Base-by-base conservation (phyloP, 768 basidiomycete genomes). In the Pleurotus tuber-regium region DNA sequence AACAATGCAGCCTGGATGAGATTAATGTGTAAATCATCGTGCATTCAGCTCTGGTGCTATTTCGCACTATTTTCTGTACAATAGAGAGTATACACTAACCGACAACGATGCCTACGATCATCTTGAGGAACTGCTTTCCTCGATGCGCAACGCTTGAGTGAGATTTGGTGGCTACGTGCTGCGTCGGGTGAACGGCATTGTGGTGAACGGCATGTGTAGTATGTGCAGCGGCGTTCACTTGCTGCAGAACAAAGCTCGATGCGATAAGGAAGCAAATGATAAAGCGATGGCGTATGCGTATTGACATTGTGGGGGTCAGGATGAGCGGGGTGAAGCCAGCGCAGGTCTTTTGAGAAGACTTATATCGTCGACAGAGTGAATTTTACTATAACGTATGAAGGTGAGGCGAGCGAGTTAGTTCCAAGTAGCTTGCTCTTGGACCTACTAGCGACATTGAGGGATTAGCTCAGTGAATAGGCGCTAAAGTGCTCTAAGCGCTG, bases 101-200 rank as follows among this genome's bases (percentile, higher is more conserved):
- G 18, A 47, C n/a, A 16, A 47, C 46, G 23, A 47, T 47, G 16
- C 46, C 46, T 16, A 47, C 18, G 14, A 47, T 21, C 7, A 47
- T 12, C 28, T 47, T 47, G 46, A 47, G 46, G 46, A 47, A 35
- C 30, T 47, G 46, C 31, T 47, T 47, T 24, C 46, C 46, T 23
- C 21, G n/a, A 12, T 47, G 46, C 16, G 46, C 46, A 0, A 26
- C 46, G 18, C 29, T 19, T 10, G 46, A 47, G 31, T 23, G 46
- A 29, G 30, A 30, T 21, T 18, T 33, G 2, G 46, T 16, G 3
- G 46, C 30, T 1, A 16, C n/a, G n/a, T 26, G 46, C 5, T 47
- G 28, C 16, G 21, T 21, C 4, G 46, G 30, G 46, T 47, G 46
- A 33, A 30, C 33, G 28, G 46, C 29, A n/a, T 47, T 28, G 23